Evolutionary conservation across 164 flowering plant species (phyloP).

Genomic region (Euptelea pleiosperma): DNA sequence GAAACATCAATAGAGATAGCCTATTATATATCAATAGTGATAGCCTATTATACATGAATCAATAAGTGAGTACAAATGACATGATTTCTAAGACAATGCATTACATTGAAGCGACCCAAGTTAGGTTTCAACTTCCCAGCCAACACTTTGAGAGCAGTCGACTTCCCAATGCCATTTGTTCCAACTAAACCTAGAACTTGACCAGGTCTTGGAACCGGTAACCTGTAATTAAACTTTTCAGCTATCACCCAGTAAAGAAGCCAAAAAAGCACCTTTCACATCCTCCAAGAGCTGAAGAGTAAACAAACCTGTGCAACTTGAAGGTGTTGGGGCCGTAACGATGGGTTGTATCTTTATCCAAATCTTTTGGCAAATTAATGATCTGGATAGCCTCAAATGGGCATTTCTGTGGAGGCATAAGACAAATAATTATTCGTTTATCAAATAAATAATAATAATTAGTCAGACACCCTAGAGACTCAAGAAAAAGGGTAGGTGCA

Average conservation of each 20-base stretch:
- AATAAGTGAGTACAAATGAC: neutral
- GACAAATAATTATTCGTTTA: too few species aligned
- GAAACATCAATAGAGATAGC: neutral
- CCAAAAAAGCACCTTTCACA: neutral
- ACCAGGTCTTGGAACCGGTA: conserved; percentile 98
- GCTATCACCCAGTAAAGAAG: neutral
- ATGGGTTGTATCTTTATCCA: conserved; percentile 95
- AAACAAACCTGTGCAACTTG: conserved; percentile 81
- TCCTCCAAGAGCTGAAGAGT: neutral
- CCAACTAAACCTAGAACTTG: conserved; percentile 99
- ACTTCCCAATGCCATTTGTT: conserved; percentile 98
- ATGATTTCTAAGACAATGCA: neutral
- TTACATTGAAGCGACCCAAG: conserved; percentile 92
- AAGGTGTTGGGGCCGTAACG: conserved; percentile 97
- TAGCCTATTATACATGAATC: too few species aligned
- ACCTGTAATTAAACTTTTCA: conserved; percentile 41
- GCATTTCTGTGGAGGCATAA: conserved; percentile 72
- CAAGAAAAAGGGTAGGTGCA: neutral
- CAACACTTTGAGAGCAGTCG: conserved; percentile 95
- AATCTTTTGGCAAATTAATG: conserved; percentile 89
- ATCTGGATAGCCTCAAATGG: conserved; percentile 96
- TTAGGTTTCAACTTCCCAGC: conserved; percentile 98
- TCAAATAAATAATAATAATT: too few species aligned
- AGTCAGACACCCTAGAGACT: neutral
- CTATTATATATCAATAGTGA: too few species aligned